Percentiles rank a stretch among this genome's conserved stretches.
Conservation (phyloP, 495 filamentous ascomycete genomes). For the Trichocladium uniseriatum region DNA sequence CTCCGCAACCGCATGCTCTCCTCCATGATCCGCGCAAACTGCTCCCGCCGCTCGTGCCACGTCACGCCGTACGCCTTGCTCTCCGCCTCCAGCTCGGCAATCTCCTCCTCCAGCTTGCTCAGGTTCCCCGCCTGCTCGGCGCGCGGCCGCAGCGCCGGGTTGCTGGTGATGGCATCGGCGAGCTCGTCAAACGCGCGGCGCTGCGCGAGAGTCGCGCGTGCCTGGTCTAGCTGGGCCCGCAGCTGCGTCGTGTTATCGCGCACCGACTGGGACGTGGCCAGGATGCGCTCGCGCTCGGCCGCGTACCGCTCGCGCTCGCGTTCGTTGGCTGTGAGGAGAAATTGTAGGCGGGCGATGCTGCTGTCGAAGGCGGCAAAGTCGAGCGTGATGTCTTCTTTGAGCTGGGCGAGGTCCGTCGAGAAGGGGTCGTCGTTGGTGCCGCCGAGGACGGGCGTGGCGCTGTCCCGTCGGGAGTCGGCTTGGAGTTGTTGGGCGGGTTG, state of each 20-base stretch:
- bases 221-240: conserved; percentile 60
- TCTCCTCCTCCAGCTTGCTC: conserved; percentile 75
- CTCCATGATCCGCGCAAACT: conserved; percentile 85
- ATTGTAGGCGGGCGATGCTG: conserved; percentile 79
- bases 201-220: conserved; percentile 63
- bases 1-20: conserved; percentile 78
- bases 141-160: conserved; percentile 65
- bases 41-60: conserved; percentile 76
- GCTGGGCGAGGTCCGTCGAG: conserved; percentile 42
- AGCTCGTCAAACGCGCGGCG: conserved; percentile 81
- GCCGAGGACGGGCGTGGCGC: conserved; percentile 24
- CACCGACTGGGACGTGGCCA: conserved; percentile 63
- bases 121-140: conserved; percentile 75
- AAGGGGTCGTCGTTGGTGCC: not conserved
- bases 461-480: no score
- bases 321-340: conserved; percentile 72
- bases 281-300: conserved; percentile 66
- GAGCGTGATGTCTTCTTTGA: conserved; percentile 73
- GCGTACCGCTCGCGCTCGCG: conserved; percentile 81
- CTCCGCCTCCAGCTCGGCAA: conserved; percentile 75
- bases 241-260: conserved; percentile 65
- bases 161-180: conserved; percentile 77
- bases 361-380: conserved; percentile 89
- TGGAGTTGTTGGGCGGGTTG: no score
- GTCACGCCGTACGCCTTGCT: conserved; percentile 71